Conservation (phyloP, 1,284 basidiomycete species). For the Schizophyllum amplum region DNA sequence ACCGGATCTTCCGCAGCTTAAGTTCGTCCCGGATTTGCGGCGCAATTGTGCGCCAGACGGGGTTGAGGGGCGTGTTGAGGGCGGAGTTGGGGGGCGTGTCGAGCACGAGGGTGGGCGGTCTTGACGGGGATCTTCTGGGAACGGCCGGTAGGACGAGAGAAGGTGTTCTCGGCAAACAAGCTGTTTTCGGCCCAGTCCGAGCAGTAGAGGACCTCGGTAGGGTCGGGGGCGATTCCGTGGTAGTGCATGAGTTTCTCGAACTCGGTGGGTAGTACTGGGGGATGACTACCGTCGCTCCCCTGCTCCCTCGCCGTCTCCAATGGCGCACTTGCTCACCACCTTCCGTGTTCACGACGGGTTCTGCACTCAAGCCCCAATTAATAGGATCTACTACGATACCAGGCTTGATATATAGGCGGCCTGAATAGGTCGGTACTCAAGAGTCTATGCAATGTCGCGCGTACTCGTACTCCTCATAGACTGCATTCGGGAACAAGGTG, state of each 20-base stretch:
- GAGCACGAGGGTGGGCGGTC: too few species aligned
- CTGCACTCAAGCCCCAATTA: too few species aligned
- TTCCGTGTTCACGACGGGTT: too few species aligned
- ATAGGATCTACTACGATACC: too few species aligned
- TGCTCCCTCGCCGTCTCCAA: conserved; percentile 34
- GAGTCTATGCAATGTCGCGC: too few species aligned
- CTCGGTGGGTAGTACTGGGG: conserved; percentile 30
- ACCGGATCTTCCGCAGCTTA: conserved; percentile 21
- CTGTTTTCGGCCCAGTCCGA: conserved; percentile 24
- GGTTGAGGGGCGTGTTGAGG: conserved; percentile 29
- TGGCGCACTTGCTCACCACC: too few species aligned
- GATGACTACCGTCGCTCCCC: conserved; percentile 23
- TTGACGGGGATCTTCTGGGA: conserved; percentile 25
- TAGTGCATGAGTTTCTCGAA: conserved; percentile 27
- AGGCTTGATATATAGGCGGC: too few species aligned
- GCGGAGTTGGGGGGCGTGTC: too few species aligned
- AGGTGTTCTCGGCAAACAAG: conserved; percentile 29
- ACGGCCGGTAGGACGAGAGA: conserved; percentile 26
- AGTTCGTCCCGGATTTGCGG: conserved; percentile 28
- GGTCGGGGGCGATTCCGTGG: conserved; percentile 27
- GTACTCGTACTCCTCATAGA: too few species aligned
- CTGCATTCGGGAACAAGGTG: too few species aligned
- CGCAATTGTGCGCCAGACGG: conserved; percentile 29
- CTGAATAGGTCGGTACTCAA: too few species aligned
- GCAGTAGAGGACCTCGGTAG: conserved; percentile 34